Conservation (phyloP, 176 grass and related monocot genomes). For the Aechmea fasciata region DNA sequence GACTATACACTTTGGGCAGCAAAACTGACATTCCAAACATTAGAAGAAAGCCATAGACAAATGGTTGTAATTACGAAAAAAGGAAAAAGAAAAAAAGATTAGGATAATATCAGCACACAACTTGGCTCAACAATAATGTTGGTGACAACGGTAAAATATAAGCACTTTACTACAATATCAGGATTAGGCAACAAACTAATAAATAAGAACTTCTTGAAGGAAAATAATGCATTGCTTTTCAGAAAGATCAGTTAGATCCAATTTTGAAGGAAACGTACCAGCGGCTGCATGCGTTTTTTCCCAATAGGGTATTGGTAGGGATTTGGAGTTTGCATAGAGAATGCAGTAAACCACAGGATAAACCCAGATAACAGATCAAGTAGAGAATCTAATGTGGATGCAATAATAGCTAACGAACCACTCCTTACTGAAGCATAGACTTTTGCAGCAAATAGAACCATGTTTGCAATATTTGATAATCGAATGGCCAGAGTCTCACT, state of each 20-base stretch:
- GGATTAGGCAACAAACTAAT: not conserved
- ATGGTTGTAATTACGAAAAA: too few relatives aligned
- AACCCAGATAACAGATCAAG: conserved; percentile 88
- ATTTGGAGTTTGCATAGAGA: conserved; percentile 95
- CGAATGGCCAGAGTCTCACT: conserved; percentile 73
- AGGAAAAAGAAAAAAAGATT: too few relatives aligned
- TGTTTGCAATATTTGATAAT: conserved; percentile 83
- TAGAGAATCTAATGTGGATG: conserved; percentile 92
- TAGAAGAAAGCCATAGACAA: too few relatives aligned
- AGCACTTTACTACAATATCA: not conserved
- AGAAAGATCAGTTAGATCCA: not conserved
- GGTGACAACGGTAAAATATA: too few relatives aligned
- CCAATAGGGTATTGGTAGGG: conserved; percentile 96
- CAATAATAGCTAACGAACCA: conserved; percentile 85
- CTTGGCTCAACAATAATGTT: too few relatives aligned
- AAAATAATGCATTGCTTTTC: not conserved
- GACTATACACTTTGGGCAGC: too few relatives aligned
- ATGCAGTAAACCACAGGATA: conserved; percentile 96
- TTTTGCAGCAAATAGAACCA: conserved; percentile 94
- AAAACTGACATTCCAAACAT: too few relatives aligned
- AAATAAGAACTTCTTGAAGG: not conserved
- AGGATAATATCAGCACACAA: too few relatives aligned
- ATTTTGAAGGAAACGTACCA: conserved; percentile 45
- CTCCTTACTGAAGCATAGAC: conserved; percentile 83
- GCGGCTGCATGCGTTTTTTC: conserved; percentile 91